Percentiles rank a stretch among this genome's conserved stretches.
These are phyloP conservation scores for Fusarium robinianum DNA, from an alignment of 2,329 filamentous ascomycete genomes.

Conservation along the genomic window DNA sequence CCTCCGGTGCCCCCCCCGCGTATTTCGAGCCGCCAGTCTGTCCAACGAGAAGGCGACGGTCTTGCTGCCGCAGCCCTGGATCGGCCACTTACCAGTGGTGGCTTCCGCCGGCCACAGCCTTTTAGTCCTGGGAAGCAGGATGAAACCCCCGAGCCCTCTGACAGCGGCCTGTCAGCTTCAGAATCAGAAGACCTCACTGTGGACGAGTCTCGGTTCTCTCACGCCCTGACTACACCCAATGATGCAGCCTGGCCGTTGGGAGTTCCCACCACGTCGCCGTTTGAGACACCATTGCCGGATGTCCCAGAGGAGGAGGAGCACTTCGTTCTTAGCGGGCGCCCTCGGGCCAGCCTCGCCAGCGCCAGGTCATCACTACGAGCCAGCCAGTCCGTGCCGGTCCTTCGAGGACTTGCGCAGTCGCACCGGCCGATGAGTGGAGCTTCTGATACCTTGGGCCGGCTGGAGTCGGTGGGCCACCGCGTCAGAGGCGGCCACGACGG, in stretches of 20 bases:
- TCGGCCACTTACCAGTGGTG: slow-evolving; percentile 51
- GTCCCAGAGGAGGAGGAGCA: slow-evolving; percentile 68
- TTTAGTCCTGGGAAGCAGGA: slow-evolving; percentile 41
- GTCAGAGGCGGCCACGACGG: slow-evolving; percentile 15
- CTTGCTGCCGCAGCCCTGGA: slow-evolving; percentile 43
- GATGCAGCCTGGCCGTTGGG: slow-evolving; percentile 50
- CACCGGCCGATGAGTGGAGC: slow-evolving; percentile 53
- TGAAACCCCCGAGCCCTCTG: slow-evolving; percentile 20
- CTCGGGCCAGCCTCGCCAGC: slow-evolving; percentile 52
- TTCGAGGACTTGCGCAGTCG: slow-evolving; percentile 50
- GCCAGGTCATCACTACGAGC: slow-evolving; percentile 57
- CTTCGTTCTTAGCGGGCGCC: slow-evolving; percentile 43
- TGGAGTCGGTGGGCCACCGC: slow-evolving; percentile 46
- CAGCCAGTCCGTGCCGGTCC: slow-evolving; percentile 59
- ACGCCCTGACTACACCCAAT: slow-evolving; percentile 49
- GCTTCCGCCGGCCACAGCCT: slow-evolving; percentile 52
- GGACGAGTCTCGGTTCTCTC: slow-evolving; percentile 37
- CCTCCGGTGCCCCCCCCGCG: slow-evolving; percentile 56
- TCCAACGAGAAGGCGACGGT: slow-evolving; percentile 50
- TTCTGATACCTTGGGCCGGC: slow-evolving; percentile 57
- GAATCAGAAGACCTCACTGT: slow-evolving; percentile 17
- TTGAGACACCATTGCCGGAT: slow-evolving; percentile 56
- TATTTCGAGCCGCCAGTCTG: slow-evolving; percentile 58
- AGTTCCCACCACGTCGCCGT: slow-evolving; percentile 34
- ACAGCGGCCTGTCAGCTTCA: slow-evolving; percentile 9